Evolutionary conservation across 2,329 filamentous ascomycete species (phyloP).

Genomic region (Elsinoe australis): DNA sequence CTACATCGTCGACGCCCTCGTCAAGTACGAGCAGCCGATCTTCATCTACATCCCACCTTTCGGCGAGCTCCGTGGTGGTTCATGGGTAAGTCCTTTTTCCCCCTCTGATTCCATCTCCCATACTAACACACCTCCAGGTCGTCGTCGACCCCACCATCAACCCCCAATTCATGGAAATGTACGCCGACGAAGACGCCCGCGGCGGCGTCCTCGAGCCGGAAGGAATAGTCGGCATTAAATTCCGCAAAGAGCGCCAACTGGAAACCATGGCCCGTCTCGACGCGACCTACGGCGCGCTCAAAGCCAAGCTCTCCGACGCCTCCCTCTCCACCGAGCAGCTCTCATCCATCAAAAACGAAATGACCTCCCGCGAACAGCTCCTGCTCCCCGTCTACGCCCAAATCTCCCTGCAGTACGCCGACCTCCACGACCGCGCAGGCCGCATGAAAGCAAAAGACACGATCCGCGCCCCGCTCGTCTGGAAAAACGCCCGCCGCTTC

Average conservation of each 20-base stretch:
- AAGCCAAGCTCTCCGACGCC: constrained; percentile 64
- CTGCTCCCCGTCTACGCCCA: constrained; percentile 90
- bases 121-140: constrained; percentile 48
- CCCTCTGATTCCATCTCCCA: constrained; percentile 4
- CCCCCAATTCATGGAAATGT: constrained; percentile 97
- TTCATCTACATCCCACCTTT: constrained; percentile 98
- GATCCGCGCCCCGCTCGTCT: constrained; percentile 75
- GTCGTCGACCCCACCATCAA: constrained; percentile 99
- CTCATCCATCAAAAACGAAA: constrained; percentile 71
- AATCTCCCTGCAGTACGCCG: constrained; percentile 93
- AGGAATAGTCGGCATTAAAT: constrained; percentile 98
- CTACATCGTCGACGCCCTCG: constrained; percentile 95
- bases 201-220: constrained; percentile 97
- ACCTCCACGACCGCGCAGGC: constrained; percentile 91
- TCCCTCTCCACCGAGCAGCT: constrained; percentile 65
- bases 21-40: constrained; percentile 97
- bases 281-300: constrained; percentile 70
- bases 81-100: constrained; percentile 57
- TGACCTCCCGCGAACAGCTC: constrained; percentile 76
- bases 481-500: constrained; percentile 87
- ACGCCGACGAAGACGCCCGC: constrained; percentile 87
- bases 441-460: constrained; percentile 98
- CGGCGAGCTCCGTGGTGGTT: constrained; percentile 95
- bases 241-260: constrained; percentile 92
- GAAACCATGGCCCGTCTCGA: constrained; percentile 96